A percentile compares a stretch with the other conserved stretches of the same genome.
Evolutionary conservation across 768 basidiomycete species (phyloP).

Genomic region (Infundibulicybe gibba): DNA sequence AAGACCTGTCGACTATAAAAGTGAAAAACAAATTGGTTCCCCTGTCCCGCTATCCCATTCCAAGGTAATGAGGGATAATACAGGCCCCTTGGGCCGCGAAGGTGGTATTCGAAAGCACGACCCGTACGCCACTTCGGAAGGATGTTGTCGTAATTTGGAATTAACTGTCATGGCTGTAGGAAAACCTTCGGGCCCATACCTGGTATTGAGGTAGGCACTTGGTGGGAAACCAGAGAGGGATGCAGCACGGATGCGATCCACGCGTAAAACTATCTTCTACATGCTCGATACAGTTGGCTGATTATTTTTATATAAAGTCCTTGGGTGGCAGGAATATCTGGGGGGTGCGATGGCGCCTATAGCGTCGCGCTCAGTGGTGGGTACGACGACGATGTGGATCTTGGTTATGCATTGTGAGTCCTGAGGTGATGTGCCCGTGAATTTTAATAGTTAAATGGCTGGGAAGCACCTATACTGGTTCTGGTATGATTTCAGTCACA

Average conservation of each 20-base stretch:
- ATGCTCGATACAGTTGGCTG: conserved; percentile 3
- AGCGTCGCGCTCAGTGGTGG: conserved; percentile 88
- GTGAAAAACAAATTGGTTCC: conserved; percentile 31
- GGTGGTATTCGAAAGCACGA: conserved; percentile 34
- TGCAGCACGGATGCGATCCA: conserved; percentile 82
- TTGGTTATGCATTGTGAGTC: conserved; percentile 80
- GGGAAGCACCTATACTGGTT: conserved; percentile 74
- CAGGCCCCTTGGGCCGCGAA: conserved; percentile 32
- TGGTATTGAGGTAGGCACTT: conserved; percentile 72
- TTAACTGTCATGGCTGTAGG: conserved; percentile 26
- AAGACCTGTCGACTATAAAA: conserved; percentile 52
- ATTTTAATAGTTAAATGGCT: too few relatives aligned
- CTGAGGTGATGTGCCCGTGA: neutral
- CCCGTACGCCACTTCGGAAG: conserved; percentile 40
- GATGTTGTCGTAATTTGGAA: too few relatives aligned
- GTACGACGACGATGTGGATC: conserved; percentile 82
- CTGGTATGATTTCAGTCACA: conserved; percentile 38
- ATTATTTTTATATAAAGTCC: conserved; percentile 43
- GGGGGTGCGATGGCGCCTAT: conserved; percentile 65
- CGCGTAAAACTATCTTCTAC: conserved; percentile 52
- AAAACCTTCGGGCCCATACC: conserved; percentile 83
- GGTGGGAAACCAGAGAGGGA: conserved; percentile 71
- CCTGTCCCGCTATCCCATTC: conserved; percentile 36
- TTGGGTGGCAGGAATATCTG: conserved; percentile 79
- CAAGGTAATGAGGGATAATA: conserved; percentile 32